phyloP scores from a whole-genome alignment of 257 asterid species.

The Leptodermis oblonga region DNA sequence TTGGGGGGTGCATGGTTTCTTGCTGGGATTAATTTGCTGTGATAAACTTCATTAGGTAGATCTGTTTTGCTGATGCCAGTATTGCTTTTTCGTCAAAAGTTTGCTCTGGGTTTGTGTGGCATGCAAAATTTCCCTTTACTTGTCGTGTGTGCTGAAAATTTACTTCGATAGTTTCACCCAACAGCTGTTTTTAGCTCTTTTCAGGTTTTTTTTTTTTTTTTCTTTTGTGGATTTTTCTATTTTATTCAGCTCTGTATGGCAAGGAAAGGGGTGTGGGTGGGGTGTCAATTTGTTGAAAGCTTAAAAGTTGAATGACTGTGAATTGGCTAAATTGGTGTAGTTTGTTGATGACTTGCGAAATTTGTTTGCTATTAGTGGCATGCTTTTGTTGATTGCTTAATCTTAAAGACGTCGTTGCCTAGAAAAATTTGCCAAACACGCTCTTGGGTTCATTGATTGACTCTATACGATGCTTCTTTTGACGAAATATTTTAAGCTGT shows the following conservation, averaged over 20 bases:
- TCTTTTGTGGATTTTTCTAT: background rate
- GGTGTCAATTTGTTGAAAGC: background rate
- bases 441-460: background rate
- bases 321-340: background rate
- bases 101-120: background rate
- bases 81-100: background rate
- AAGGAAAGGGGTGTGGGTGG: background rate
- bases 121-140: background rate
- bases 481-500: background rate
- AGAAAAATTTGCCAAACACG: background rate
- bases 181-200: background rate
- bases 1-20: background rate
- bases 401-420: background rate
- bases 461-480: background rate
- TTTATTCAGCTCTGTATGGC: background rate
- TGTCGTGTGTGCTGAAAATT: background rate
- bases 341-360: background rate
- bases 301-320: background rate
- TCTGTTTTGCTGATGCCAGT: conserved; percentile 6
- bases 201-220: background rate
- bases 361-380: background rate
- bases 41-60: conserved; percentile 3
- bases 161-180: background rate
- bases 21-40: background rate
- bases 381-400: background rate